Base-by-base conservation (phyloP, 495 filamentous ascomycete species). In the Penicillium robsamsonii region DNA sequence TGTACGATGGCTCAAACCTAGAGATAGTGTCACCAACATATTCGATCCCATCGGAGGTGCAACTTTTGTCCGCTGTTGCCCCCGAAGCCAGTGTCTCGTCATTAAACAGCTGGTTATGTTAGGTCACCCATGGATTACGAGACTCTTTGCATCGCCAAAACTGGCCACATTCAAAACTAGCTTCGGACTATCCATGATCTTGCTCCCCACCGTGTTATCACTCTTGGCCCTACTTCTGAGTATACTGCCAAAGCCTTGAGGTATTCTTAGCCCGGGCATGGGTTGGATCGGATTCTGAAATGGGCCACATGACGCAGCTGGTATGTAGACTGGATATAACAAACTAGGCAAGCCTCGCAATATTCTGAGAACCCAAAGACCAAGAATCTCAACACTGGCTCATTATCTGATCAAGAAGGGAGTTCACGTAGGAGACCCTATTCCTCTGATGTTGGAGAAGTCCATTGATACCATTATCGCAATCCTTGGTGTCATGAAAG, bases 381-480 rank as follows among this genome's bases (percentile, higher is more conserved):
- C 2, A 20, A 27, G 8, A 27, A 24, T 5, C 12, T 20, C 11
- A 24, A 45, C 11, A 6, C 13, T 22, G 12, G 4, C n/a, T n/a
- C 22, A 51, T 40, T 41, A 37, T 15, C 20, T 38, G 49, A 42
- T 27, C 35, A 24, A 41, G 17, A 37, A 29, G n/a, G 35, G 49
- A 41, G 49, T 51, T 20, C 2, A 20, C n/a, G 35, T 27, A 1
- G 48, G 41, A 46, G 55, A 62, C 15, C 15, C 25, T 4, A 38
- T 79, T 35, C 71, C 73, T 20, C 48, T 83, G 5, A 76, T 67
- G 53, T 72, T 81, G 11, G 66, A 76, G 17, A 83, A 81, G 57
- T 75, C 73, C 1, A 58, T 66, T 0, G 76, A 67, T 61, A 71
- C 71, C 4, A 50, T 77, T 2, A 62, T 84, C n/a, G 63, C 72